Evolutionary conservation across 2,329 filamentous ascomycete genomes (phyloP).

Genomic region (Sclerotinia trifoliorum): DNA sequence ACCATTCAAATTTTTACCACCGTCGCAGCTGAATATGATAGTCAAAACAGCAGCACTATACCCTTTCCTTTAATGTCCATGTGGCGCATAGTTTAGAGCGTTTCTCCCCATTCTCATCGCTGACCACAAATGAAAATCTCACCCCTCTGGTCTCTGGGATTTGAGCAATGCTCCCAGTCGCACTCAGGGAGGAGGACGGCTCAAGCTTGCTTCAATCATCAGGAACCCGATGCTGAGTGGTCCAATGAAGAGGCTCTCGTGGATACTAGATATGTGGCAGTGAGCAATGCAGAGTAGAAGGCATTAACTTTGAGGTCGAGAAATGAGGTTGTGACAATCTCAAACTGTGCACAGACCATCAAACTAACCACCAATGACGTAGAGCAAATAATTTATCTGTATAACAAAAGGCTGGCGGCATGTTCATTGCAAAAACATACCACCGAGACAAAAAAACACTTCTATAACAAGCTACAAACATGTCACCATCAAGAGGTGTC

Average conservation of each 20-base stretch:
- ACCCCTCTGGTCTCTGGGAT: not conserved
- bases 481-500: slow-evolving; percentile 30
- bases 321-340: not conserved
- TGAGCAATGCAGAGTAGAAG: not conserved
- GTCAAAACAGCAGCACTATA: not conserved
- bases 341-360: slow-evolving; percentile 8
- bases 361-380: slow-evolving; percentile 15
- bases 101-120: not conserved
- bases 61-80: not conserved
- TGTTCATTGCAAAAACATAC: not conserved
- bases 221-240: no score
- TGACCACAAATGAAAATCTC: not conserved
- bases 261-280: not conserved
- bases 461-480: slow-evolving; percentile 16
- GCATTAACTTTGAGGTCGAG: not conserved
- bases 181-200: not conserved
- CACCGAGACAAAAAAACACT: not conserved
- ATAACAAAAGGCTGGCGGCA: not conserved
- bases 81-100: no score
- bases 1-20: no score
- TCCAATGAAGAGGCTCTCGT: not conserved
- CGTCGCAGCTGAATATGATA: not conserved
- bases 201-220: not conserved
- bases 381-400: slow-evolving; percentile 3
- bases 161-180: not conserved